Evolutionary conservation across 1,284 basidiomycete species (phyloP).

Genomic region (Schizophyllum commune): DNA sequence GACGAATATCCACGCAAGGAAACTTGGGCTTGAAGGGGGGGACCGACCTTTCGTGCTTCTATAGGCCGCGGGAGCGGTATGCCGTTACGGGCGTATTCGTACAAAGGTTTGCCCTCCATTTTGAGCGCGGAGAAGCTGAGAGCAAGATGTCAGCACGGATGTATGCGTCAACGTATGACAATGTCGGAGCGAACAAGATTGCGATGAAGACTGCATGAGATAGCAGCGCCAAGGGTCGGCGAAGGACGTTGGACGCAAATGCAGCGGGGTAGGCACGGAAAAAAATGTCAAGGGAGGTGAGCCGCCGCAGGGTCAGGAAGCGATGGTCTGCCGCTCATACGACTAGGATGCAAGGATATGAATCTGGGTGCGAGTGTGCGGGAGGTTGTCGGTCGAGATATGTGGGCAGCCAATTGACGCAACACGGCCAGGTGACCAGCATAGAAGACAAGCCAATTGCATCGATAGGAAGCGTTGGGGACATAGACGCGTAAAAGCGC

Average conservation of each 20-base stretch:
- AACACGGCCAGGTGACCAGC: too few relatives aligned
- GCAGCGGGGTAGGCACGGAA: not conserved
- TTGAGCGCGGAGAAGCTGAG: constrained; percentile 92
- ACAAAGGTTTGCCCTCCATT: constrained; percentile 95
- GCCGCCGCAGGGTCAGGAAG: not conserved
- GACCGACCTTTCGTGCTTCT: constrained; percentile 73
- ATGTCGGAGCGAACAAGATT: not conserved
- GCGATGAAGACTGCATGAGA: too few relatives aligned
- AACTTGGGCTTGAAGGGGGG: not conserved
- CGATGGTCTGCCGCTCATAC: not conserved
- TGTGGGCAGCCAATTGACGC: too few relatives aligned
- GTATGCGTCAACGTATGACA: not conserved
- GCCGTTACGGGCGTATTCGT: constrained; percentile 92
- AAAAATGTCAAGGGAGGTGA: not conserved
- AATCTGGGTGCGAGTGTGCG: too few relatives aligned
- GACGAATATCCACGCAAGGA: not conserved
- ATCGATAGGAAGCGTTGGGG: too few relatives aligned
- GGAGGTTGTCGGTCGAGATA: not conserved
- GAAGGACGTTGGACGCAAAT: too few relatives aligned
- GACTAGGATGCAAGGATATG: not conserved
- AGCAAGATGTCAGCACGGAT: not conserved
- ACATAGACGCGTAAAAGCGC: too few relatives aligned
- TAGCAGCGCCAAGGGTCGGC: too few relatives aligned
- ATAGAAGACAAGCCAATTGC: too few relatives aligned
- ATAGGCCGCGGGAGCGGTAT: constrained; percentile 91